These are phyloP conservation scores for Globisporangium echinulatum DNA, from an alignment of 352 stramenopile species.

Conservation along the genomic window DNA sequence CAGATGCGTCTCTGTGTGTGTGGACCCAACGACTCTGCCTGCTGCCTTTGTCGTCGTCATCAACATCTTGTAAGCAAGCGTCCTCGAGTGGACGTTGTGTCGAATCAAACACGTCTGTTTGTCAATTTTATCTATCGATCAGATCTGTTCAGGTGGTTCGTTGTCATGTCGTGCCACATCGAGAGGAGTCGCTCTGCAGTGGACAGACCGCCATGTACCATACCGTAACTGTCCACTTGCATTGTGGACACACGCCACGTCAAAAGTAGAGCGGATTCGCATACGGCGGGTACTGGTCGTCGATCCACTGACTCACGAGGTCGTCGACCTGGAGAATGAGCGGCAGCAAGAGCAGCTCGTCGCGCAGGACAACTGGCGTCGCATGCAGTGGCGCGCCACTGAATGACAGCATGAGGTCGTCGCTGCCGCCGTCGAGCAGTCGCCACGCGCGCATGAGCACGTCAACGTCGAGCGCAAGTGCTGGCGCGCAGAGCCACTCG, in stretches of 20 bases:
- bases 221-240: too few relatives aligned
- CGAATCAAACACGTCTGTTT: too few relatives aligned
- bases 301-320: conserved; percentile 69
- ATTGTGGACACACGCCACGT: not conserved
- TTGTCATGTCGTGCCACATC: too few relatives aligned
- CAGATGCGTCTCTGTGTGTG: too few relatives aligned
- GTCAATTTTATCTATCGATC: too few relatives aligned
- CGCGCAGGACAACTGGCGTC: conserved; percentile 45
- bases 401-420: conserved; percentile 51
- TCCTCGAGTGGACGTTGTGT: too few relatives aligned
- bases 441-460: conserved; percentile 48
- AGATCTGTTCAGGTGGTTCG: too few relatives aligned
- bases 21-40: too few relatives aligned
- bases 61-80: too few relatives aligned
- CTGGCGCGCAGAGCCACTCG: conserved; percentile 33
- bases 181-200: too few relatives aligned
- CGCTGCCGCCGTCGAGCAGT: conserved; percentile 26
- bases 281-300: conserved; percentile 62
- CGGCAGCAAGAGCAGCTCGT: conserved; percentile 50
- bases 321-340: conserved; percentile 65
- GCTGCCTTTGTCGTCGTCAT: too few relatives aligned
- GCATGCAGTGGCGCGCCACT: conserved; percentile 44
- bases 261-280: conserved; percentile 65
- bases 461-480: conserved; percentile 51
- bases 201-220: too few relatives aligned